A percentile compares a stretch with the other conserved stretches of the same genome.
These are phyloP conservation scores for Pachysolen tannophilus DNA, from an alignment of 805 yeast genomes.

Conservation along the genomic window DNA sequence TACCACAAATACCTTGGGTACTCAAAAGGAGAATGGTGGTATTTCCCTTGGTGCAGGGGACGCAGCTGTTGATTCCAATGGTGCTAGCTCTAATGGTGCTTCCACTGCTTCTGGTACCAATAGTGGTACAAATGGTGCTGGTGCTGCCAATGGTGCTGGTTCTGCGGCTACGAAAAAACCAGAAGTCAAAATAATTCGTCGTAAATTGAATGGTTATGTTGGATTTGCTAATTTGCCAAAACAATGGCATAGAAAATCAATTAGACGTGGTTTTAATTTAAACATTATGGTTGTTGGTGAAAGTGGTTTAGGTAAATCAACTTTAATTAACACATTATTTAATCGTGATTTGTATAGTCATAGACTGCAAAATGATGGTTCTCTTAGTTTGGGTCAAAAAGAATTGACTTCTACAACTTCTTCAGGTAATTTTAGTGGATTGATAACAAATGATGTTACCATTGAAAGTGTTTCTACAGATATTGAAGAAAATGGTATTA, in stretches of 20 bases:
- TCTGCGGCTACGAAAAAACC: slow-evolving; percentile 9
- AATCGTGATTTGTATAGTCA: slow-evolving; percentile 49
- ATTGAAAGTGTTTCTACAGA: slow-evolving; percentile 58
- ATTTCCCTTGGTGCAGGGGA: too few relatives aligned
- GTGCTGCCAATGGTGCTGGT: too few relatives aligned
- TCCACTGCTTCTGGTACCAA: too few relatives aligned
- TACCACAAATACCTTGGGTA: slow-evolving; percentile 1
- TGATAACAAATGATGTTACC: slow-evolving; percentile 30
- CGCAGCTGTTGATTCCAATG: too few relatives aligned
- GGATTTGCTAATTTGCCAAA: slow-evolving; percentile 97
- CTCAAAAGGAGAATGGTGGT: not conserved
- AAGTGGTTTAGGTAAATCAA: slow-evolving; percentile 87
- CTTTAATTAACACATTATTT: slow-evolving; percentile 86
- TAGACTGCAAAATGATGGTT: too few relatives aligned
- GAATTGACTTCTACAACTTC: not conserved
- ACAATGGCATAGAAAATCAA: slow-evolving; percentile 95
- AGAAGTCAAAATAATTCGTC: slow-evolving; percentile 59
- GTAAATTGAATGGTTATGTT: slow-evolving; percentile 85
- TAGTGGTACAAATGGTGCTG: too few relatives aligned
- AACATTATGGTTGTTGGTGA: slow-evolving; percentile 90
- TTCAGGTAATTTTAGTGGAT: not conserved
- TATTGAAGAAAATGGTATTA: slow-evolving; percentile 91
- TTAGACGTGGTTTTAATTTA: slow-evolving; percentile 81
- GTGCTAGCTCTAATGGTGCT: too few relatives aligned
- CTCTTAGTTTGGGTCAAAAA: too few relatives aligned